phyloP scores from a whole-genome alignment of 192 early-diverging fungal species.

The Coemansia sp. region DNA sequence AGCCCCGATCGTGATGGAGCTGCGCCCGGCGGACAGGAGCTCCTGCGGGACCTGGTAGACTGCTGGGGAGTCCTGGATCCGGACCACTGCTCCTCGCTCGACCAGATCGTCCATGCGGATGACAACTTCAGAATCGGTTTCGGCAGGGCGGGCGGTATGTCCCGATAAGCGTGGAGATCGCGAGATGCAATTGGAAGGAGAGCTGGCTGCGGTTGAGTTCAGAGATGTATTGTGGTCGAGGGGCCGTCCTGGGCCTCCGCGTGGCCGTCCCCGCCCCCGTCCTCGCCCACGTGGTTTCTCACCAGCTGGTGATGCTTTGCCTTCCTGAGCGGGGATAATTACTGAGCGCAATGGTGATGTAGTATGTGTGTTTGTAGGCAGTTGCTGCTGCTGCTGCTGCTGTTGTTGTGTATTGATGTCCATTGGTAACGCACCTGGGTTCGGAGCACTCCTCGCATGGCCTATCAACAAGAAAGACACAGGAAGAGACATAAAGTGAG shows the following conservation, averaged over 20 bases:
- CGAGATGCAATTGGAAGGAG: background rate
- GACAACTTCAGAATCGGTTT: slow-evolving; percentile 14
- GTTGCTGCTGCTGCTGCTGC: slow-evolving; percentile 8
- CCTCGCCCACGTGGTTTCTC: slow-evolving; percentile 4
- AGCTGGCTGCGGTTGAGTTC: slow-evolving; percentile 5
- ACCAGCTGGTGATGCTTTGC: background rate
- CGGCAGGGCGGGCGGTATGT: background rate
- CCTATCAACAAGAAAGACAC: slow-evolving; percentile 29
- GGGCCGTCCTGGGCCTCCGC: slow-evolving; percentile 5
- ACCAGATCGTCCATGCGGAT: slow-evolving; percentile 40
- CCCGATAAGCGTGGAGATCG: background rate
- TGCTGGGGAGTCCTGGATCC: background rate
- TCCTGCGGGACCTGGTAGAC: slow-evolving; percentile 21
- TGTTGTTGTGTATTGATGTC: slow-evolving; percentile 1
- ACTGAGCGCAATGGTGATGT: slow-evolving; percentile 4
- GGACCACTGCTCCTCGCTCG: slow-evolving; percentile 22
- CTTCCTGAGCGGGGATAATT: background rate
- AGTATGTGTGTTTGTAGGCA: background rate
- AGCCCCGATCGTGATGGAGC: slow-evolving; percentile 47
- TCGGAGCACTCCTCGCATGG: slow-evolving; percentile 15
- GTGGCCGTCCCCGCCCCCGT: slow-evolving; percentile 22
- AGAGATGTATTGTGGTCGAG: background rate
- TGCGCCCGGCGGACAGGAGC: slow-evolving; percentile 19
- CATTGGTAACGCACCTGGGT: slow-evolving; percentile 8
- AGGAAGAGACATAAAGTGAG: slow-evolving; percentile 21